phyloP scores from a whole-genome alignment of 2,329 filamentous ascomycete species.

The Nemania diffusa region DNA sequence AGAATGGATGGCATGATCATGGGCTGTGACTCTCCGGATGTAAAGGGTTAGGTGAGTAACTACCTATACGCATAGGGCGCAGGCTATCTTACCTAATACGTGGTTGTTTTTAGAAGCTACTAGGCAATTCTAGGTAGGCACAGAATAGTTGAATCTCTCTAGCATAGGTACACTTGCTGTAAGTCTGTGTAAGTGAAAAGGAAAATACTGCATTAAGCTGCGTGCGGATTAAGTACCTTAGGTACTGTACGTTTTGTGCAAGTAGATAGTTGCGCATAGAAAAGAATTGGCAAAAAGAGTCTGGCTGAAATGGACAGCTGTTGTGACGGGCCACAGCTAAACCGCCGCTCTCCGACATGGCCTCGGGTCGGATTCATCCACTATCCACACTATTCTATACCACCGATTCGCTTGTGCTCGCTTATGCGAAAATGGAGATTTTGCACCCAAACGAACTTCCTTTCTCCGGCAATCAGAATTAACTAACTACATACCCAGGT shows the following conservation, averaged over 20 bases:
- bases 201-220: neutral
- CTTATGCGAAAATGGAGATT: neutral
- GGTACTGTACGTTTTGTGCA: neutral
- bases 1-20: neutral
- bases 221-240: neutral
- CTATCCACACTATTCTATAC: too few relatives aligned
- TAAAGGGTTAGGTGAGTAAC: neutral
- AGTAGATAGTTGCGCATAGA: too few relatives aligned
- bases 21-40: neutral
- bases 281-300: neutral
- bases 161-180: neutral
- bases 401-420: too few relatives aligned
- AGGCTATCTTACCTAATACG: slow-evolving; percentile 7
- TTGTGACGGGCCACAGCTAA: neutral
- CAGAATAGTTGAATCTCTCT: too few relatives aligned
- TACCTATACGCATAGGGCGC: neutral
- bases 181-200: neutral
- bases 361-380: neutral
- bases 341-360: slow-evolving; percentile 2
- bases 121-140: slow-evolving; percentile 12
- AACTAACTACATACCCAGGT: too few relatives aligned
- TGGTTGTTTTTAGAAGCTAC: slow-evolving; percentile 30
- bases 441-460: neutral
- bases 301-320: neutral
- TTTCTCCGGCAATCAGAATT: neutral